Evolutionary conservation across 2,329 filamentous ascomycete genomes (phyloP).

Genomic region (Neoascochyta sp.): DNA sequence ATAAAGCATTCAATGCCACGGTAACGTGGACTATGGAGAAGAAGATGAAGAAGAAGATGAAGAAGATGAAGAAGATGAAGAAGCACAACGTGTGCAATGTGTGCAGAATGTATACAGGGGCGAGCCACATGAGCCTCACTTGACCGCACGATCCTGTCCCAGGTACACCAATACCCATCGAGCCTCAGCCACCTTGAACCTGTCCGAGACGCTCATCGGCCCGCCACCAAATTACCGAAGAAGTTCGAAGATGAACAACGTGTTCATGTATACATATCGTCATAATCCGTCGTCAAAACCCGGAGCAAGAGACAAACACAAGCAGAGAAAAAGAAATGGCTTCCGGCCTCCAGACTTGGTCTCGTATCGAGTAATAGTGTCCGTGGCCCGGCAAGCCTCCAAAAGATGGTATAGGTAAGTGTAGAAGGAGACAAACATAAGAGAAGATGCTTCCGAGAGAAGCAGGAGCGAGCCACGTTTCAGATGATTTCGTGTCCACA

Average conservation of each 20-base stretch:
- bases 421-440: constrained; percentile 28
- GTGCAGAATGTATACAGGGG: constrained; percentile 26
- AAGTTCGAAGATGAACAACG: constrained; percentile 14
- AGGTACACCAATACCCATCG: constrained; percentile 3
- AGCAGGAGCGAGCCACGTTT: too few species aligned
- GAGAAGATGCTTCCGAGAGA: constrained; percentile 30
- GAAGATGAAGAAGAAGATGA: too few species aligned
- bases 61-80: too few species aligned
- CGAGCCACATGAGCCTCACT: too few species aligned
- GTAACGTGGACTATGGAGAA: constrained; percentile 11
- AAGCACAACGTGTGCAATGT: constrained; percentile 19
- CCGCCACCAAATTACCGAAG: constrained; percentile 22
- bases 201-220: too few species aligned
- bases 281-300: constrained; percentile 21
- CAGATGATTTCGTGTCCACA: too few species aligned
- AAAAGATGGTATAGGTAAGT: constrained; percentile 14
- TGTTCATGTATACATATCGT: constrained; percentile 25
- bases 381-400: too few species aligned
- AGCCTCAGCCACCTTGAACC: too few species aligned
- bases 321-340: constrained; percentile 7
- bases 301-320: constrained; percentile 14
- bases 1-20: constrained; percentile 15
- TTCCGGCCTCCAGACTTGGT: too few species aligned
- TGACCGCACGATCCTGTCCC: constrained; percentile 8
- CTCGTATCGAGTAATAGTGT: too few species aligned